Base-by-base conservation (phyloP, 352 stramenopile species). In the Phytophthora fragariaefolia region DNA sequence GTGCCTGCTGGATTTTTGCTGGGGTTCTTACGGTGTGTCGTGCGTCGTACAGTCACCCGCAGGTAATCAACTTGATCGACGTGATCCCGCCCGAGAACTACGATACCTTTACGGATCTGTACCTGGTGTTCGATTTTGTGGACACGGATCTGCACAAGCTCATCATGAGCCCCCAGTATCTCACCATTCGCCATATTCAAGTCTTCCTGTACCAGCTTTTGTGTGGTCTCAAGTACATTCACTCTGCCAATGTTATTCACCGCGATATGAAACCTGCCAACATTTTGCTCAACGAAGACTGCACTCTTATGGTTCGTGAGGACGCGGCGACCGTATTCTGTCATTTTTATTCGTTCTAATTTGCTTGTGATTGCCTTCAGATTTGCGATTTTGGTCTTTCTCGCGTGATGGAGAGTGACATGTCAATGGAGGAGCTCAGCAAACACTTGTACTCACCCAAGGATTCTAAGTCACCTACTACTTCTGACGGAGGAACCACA, bases 181-280 rank as follows among this genome's bases (percentile, higher is more conserved):
- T 98, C 51, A 98, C 90, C 0, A 97, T 98, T 55, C 92, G 97
- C 60, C 96, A 99, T 71, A 97, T 98, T 27, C 93, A 98, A 79
- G 97, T 98, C n/a, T 98, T 98, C 75, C 73, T 98, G 58, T 98
- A 98, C 73, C 95, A 99, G 69, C 73, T 98, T 38, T 73, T 99
- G 10, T 94, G 95, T 20, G 95, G 93, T 3, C 71, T 99, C 38
- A 98, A 98, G 80, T 98, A 98, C 69, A 97, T 99, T 50, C 96
- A 99, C 71, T 98, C 90, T 27, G 87, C 80, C 13, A 92, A 96
- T 65, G 86, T 97, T 48, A 95, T 97, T 63, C 90, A 97, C 55
- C 87, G 90, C 30, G 90, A 97, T 65, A 86, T 97, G 76, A 97
- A 97, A 58, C 90, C 90, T 0, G 86, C 87, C 60, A 97, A 97